Percentiles rank a stretch among this genome's conserved stretches.
Evolutionary conservation across 768 basidiomycete species (phyloP).

Genomic region (Pleurotus platypus): DNA sequence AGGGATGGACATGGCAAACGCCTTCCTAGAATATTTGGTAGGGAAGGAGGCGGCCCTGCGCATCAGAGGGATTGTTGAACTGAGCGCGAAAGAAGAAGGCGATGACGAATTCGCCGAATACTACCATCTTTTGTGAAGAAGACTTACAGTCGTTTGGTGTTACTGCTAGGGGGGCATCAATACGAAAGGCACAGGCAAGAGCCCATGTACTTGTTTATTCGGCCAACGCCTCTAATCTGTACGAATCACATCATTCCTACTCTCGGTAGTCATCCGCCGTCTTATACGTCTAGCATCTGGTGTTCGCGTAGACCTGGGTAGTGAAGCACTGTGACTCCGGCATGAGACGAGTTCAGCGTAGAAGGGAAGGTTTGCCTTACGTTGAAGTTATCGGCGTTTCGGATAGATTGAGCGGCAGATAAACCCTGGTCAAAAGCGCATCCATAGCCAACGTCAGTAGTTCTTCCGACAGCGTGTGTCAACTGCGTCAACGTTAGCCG

Average conservation of each 20-base stretch:
- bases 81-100: neutral
- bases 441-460: slow-evolving; percentile 38
- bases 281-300: slow-evolving; percentile 25
- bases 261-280: too few relatives aligned
- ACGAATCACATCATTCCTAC: too few relatives aligned
- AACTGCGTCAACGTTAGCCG: slow-evolving; percentile 20
- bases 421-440: slow-evolving; percentile 37
- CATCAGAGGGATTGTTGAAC: neutral
- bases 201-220: too few relatives aligned
- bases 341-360: neutral
- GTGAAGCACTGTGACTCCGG: slow-evolving; percentile 33
- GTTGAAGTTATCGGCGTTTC: slow-evolving; percentile 47
- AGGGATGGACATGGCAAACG: slow-evolving; percentile 27
- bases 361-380: slow-evolving; percentile 18
- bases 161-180: too few relatives aligned
- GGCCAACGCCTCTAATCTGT: too few relatives aligned
- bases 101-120: neutral
- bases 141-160: too few relatives aligned
- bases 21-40: slow-evolving; percentile 21
- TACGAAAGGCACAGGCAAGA: too few relatives aligned
- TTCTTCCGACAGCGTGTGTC: slow-evolving; percentile 37
- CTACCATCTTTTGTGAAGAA: slow-evolving; percentile 21
- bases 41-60: slow-evolving; percentile 12
- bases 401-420: slow-evolving; percentile 25
- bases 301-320: slow-evolving; percentile 40